These are phyloP conservation scores for Quillaja saponaria DNA, from an alignment of 306 rosid species.

Conservation along the genomic window DNA sequence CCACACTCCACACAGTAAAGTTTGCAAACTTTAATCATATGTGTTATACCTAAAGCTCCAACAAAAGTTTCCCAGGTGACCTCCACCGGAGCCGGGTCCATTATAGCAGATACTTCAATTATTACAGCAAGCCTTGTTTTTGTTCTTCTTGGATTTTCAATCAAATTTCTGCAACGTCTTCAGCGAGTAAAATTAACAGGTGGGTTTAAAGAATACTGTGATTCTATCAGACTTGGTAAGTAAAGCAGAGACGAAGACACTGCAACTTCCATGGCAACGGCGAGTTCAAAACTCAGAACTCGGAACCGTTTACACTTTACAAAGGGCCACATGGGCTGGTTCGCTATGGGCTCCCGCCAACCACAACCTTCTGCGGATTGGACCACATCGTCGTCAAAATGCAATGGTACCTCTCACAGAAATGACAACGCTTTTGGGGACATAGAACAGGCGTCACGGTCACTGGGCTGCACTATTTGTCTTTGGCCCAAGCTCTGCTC, in stretches of 20 bases:
- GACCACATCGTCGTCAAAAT: neutral
- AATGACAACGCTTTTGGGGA: conserved; percentile 12
- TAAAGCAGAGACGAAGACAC: conserved; percentile 26
- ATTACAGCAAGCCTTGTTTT: conserved; percentile 24
- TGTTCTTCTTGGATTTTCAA: conserved; percentile 20
- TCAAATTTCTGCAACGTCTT: conserved; percentile 1
- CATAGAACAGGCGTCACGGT: neutral
- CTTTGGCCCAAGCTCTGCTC: too few relatives aligned
- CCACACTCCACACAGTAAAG: neutral
- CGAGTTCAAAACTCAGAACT: neutral
- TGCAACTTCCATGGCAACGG: conserved; percentile 48
- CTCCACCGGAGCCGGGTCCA: conserved; percentile 22
- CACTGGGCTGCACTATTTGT: too few relatives aligned
- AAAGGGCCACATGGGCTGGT: conserved; percentile 39
- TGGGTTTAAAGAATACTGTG: neutral
- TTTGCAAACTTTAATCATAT: neutral
- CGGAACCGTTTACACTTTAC: neutral
- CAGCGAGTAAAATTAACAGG: neutral
- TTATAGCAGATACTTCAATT: conserved; percentile 18
- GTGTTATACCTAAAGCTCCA: conserved; percentile 40
- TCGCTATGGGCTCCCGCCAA: conserved; percentile 36
- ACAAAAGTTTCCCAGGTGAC: conserved; percentile 52
- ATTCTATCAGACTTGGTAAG: conserved; percentile 22
- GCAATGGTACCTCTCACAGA: neutral
- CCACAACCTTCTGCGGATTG: conserved; percentile 32